Evolutionary conservation across 768 basidiomycete genomes (phyloP), one percentile per base, ranked within the genome.

Genomic region (Dentipellis sp.): DNA sequence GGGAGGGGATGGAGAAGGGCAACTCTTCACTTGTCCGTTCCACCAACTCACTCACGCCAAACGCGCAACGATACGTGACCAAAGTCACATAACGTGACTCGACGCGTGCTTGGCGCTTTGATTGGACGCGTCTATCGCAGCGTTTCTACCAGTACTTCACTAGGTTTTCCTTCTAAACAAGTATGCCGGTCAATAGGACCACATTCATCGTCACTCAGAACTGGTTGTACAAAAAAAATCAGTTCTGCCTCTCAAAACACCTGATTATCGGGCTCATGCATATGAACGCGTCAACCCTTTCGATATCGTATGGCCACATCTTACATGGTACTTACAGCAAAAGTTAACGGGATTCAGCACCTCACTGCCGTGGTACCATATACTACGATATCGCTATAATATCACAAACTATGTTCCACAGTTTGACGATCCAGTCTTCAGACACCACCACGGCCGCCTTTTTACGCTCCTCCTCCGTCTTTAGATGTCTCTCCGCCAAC

Each of bases 371-470:
- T 29, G 29, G 6, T 29, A 29, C 29, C 29, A 29, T 6, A 29
- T 3, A 29, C 29, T 29, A 29, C 6, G 29, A 65, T 4, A 76
- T 75, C 17, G 77, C 74, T 4, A 88, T 88, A 0, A 89, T 74
- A 17, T 77, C 72, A 5, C 74, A 71, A 4, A 89, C 77, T 22
- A 85, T 64, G 50, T 82, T 75, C 70, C 85, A 76, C 12, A 87
- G 72, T 38, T 76, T 74, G 36, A 72, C 68, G 9, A 78, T 73
- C 64, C 86, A 80, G 12, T 73, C 72, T 51, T 87, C 84, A 8
- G 74, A 64, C 4, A 74, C 71, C 35, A 70, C 63, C 34, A 65
- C 69, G 57, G 80, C 82, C 46, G 77, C 62, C 46, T 71, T 64
- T 46, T 69, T 71, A 29, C 72, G 69, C 55, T 74, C 63, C 19